These are phyloP conservation scores for Kentomonas sorsogonicus DNA, from an alignment of 208 protist species.

Conservation along the genomic window DNA sequence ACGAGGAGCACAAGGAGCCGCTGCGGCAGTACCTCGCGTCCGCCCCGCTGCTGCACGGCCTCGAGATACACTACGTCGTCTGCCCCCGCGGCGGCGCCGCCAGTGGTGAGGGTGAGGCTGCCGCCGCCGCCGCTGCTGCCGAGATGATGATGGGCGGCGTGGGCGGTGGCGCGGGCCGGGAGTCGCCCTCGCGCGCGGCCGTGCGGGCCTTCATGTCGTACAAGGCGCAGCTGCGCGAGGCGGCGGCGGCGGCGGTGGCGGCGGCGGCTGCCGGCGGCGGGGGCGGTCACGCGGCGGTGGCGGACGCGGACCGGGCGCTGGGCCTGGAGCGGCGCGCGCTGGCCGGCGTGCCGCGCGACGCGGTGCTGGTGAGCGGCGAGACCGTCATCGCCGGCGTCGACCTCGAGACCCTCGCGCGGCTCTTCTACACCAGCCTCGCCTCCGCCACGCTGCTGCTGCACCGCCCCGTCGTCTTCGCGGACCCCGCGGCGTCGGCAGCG, in stretches of 20 bases:
- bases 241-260: constrained; percentile 20
- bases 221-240: constrained; percentile 56
- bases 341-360: constrained; percentile 50
- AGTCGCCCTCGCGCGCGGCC: constrained; percentile 68
- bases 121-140: too few relatives aligned
- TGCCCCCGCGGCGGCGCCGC: constrained; percentile 46
- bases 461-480: constrained; percentile 30
- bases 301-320: not conserved
- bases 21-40: constrained; percentile 59
- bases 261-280: not conserved
- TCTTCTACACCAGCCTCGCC: constrained; percentile 67
- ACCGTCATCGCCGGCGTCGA: constrained; percentile 74
- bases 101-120: too few relatives aligned
- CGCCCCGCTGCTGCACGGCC: constrained; percentile 39
- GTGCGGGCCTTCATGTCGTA: constrained; percentile 64
- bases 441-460: constrained; percentile 66
- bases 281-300: not conserved
- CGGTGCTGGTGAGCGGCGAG: constrained; percentile 73
- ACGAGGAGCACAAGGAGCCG: constrained; percentile 58
- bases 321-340: constrained; percentile 8
- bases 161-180: too few relatives aligned
- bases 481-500: not conserved
- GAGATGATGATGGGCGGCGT: too few relatives aligned
- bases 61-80: constrained; percentile 67
- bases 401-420: constrained; percentile 56